Conservation (phyloP, 1,284 basidiomycete genomes). For the Ganoderma boninense region DNA sequence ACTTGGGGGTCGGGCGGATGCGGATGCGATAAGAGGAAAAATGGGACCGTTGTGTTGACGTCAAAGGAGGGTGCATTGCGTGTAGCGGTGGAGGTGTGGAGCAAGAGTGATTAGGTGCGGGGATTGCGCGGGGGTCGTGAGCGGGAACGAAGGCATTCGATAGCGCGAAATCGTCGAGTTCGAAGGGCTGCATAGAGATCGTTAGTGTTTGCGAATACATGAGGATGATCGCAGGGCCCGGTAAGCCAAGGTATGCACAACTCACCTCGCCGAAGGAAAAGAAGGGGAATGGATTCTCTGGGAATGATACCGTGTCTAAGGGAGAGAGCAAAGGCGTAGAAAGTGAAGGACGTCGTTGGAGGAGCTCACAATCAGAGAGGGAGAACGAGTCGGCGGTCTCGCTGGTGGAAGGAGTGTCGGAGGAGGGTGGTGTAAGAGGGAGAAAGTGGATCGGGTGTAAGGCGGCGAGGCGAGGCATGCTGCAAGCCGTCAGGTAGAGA, state of each 20-base stretch:
- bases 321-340: slow-evolving; percentile 9
- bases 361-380: slow-evolving; percentile 25
- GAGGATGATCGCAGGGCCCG: slow-evolving; percentile 23
- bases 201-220: background rate
- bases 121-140: slow-evolving; percentile 12
- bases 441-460: slow-evolving; percentile 28
- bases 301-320: background rate
- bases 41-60: slow-evolving; percentile 19
- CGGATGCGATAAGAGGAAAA: slow-evolving; percentile 21
- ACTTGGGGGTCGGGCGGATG: slow-evolving; percentile 18
- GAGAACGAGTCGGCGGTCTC: slow-evolving; percentile 14
- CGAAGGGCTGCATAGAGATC: slow-evolving; percentile 12
- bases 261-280: slow-evolving; percentile 17
- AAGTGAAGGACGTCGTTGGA: slow-evolving; percentile 14
- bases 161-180: slow-evolving; percentile 4
- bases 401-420: slow-evolving; percentile 11
- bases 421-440: slow-evolving; percentile 21
- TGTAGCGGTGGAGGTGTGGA: slow-evolving; percentile 19
- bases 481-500: slow-evolving; percentile 25
- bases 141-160: slow-evolving; percentile 6
- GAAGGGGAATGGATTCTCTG: background rate
- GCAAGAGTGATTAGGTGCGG: slow-evolving; percentile 18
- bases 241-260: slow-evolving; percentile 26
- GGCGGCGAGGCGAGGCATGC: slow-evolving; percentile 33
- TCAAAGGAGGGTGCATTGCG: slow-evolving; percentile 27